Evolutionary conservation across 2,329 filamentous ascomycete genomes (phyloP), one percentile per base, ranked within the genome.

Genomic region (Albophoma yamanashiensis): DNA sequence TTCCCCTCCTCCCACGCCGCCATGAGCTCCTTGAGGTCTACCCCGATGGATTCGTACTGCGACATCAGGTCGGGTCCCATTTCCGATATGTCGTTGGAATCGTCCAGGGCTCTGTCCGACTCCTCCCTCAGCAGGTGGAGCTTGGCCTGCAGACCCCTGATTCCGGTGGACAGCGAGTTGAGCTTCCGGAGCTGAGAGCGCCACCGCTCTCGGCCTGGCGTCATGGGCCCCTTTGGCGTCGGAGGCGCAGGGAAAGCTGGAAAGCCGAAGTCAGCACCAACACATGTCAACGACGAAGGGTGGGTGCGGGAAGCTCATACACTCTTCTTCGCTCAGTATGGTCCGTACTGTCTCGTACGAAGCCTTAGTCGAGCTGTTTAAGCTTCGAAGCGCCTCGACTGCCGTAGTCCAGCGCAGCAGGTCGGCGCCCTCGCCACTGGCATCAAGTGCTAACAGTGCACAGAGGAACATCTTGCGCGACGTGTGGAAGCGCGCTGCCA

Each of bases 21-120:
- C 73, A 92, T 85, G 57, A 96, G 77, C 52, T 87, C 83, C 70
- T 88, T 88, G 53, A 99, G 80, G 69, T 99, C 94, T 34, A 87
- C 81, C 3, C 94, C 94, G 64, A 99, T 95, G 5, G 92, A 93
- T 60, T 99, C 94, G 73, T 97, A 99, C 69, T 97, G 94, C 27
- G 86, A 77, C 81, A 96, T 87, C 45, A 97, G 80, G 63, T 86
- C 87, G 0, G 87, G 83, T 0, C 89, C 91, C 20, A 96, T 82
- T 65, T 96, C 89, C 4, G 85, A 84, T 22, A 90, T 84, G 66
- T 88, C 85, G 61, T 81, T 80, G 43, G 89, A 86, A 66, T 88
- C 86, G 67, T 96, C 89, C 36, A 96, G 75, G 52, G 86, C 86
- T 62, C 84, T 84, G 69, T 90, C 91, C 0, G 92, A 95, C 72